These are phyloP conservation scores for Amauroascus niger DNA, from an alignment of 2,329 filamentous ascomycete species.

Conservation along the genomic window DNA sequence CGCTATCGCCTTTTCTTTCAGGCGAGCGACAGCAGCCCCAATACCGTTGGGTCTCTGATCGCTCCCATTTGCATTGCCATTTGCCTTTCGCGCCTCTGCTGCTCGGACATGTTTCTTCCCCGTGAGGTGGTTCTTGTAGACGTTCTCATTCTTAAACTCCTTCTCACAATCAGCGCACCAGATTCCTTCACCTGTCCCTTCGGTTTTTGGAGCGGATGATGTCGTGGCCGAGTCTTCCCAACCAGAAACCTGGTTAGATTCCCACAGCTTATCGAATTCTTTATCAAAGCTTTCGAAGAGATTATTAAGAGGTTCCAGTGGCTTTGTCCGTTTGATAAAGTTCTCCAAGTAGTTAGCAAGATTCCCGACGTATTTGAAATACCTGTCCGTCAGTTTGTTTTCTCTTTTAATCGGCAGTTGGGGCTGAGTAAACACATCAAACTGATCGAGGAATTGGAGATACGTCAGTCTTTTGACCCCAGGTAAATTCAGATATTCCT, in stretches of 20 bases:
- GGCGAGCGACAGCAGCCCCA: slow-evolving; percentile 34
- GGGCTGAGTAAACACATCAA: slow-evolving; percentile 74
- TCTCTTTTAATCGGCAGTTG: slow-evolving; percentile 62
- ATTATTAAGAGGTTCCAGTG: slow-evolving; percentile 75
- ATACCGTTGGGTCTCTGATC: slow-evolving; percentile 21
- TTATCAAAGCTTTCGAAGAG: slow-evolving; percentile 65
- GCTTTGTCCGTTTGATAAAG: slow-evolving; percentile 75
- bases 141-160: slow-evolving; percentile 90
- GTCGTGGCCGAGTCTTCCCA: slow-evolving; percentile 50
- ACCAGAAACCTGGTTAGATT: slow-evolving; percentile 64
- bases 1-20: slow-evolving; percentile 85
- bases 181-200: slow-evolving; percentile 56
- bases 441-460: slow-evolving; percentile 82
- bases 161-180: slow-evolving; percentile 92
- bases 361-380: slow-evolving; percentile 78
- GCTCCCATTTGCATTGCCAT: slow-evolving; percentile 32
- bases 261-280: slow-evolving; percentile 79
- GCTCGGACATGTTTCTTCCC: slow-evolving; percentile 91
- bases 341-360: slow-evolving; percentile 75
- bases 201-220: slow-evolving; percentile 39
- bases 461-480: slow-evolving; percentile 78
- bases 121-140: slow-evolving; percentile 78
- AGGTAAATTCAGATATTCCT: slow-evolving; percentile 81
- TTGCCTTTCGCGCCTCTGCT: slow-evolving; percentile 52
- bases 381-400: slow-evolving; percentile 85